Evolutionary conservation across 768 basidiomycete genomes (phyloP), one percentile per base, ranked within the genome.

Genomic region (Phanerodontia chrysosporium): DNA sequence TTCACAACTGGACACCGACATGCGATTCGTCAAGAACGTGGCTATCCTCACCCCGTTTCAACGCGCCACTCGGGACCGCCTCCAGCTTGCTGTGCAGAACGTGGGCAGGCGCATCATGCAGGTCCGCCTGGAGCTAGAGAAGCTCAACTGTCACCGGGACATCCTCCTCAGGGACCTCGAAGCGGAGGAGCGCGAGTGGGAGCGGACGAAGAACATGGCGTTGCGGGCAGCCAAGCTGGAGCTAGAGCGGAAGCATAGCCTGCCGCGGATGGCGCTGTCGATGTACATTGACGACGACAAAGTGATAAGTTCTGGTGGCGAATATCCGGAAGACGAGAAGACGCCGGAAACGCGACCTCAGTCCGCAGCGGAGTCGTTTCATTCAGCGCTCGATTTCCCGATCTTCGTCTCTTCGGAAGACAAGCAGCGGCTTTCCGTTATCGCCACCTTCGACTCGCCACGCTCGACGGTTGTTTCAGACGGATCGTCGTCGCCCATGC

Each of bases 11-110:
- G 84, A 89, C 51, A 71, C 80, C 10, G 83, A 89, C 61, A 73
- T 95, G 69, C 85, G 87, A 18, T 75, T 88, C 45, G 83, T 89
- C 22, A 86, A 90, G 44, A 96, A 95, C 66, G 79, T 98, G 22
- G 87, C 87, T 1, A 83, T 89, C 45, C 78, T 98, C 39, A 89
- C 92, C 16, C 95, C 97, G 2, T 95, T 98, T 71, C 91, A 88
- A 67, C 84, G 83, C 49, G 77, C 86, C 9, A 95, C 95, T 3
- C 84, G 95, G 49, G 90, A 92, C 61, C 82, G 86, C 46, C 79
- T 99, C 27, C 74, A 82, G 24, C 65, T 73, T 24, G 78, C 85
- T 2, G 75, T 95, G 18, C 84, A 85, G 64, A 75, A 73, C 18
- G 75, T 88, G 13, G 83, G 88, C 8, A 86, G 82, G 67, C 80